Evolutionary conservation across 805 yeast genomes (phyloP).

Genomic region (Yarrowia hollandica): DNA sequence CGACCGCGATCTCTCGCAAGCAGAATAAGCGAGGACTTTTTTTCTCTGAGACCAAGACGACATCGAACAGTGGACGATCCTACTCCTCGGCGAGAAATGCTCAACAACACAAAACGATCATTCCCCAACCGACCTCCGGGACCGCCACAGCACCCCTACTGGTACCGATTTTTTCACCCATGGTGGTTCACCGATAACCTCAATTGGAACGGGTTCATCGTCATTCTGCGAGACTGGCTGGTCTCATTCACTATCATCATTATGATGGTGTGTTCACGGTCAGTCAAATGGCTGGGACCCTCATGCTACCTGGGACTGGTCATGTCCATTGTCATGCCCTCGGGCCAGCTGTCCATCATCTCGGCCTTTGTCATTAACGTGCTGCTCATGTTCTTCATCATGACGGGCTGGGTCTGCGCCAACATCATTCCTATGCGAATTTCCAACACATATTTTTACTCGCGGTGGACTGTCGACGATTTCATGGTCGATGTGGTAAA

Average conservation of each 20-base stretch:
- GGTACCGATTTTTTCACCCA: slow-evolving; percentile 9
- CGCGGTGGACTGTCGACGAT: slow-evolving; percentile 32
- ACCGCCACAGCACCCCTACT: neutral
- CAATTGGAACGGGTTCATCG: neutral
- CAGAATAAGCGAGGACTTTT: slow-evolving; percentile 5
- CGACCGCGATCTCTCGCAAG: slow-evolving; percentile 14
- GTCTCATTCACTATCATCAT: neutral
- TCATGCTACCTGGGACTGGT: slow-evolving; percentile 7
- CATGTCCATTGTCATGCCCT: slow-evolving; percentile 14
- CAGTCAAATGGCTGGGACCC: slow-evolving; percentile 15
- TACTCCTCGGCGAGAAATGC: slow-evolving; percentile 11
- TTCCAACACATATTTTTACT: slow-evolving; percentile 14
- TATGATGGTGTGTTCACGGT: neutral
- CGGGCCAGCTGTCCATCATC: slow-evolving; percentile 13
- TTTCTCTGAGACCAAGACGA: neutral
- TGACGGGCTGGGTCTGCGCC: slow-evolving; percentile 28
- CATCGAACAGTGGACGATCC: slow-evolving; percentile 8
- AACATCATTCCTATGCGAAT: slow-evolving; percentile 17
- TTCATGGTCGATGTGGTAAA: slow-evolving; percentile 19
- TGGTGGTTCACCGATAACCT: slow-evolving; percentile 21
- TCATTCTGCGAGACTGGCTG: slow-evolving; percentile 11
- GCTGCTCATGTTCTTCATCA: slow-evolving; percentile 18
- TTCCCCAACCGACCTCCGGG: slow-evolving; percentile 19
- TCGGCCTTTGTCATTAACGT: slow-evolving; percentile 14
- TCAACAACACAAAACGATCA: slow-evolving; percentile 9